Conservation (phyloP, 1,139 yeast species). For the Protomyces arabidopsidicola region DNA sequence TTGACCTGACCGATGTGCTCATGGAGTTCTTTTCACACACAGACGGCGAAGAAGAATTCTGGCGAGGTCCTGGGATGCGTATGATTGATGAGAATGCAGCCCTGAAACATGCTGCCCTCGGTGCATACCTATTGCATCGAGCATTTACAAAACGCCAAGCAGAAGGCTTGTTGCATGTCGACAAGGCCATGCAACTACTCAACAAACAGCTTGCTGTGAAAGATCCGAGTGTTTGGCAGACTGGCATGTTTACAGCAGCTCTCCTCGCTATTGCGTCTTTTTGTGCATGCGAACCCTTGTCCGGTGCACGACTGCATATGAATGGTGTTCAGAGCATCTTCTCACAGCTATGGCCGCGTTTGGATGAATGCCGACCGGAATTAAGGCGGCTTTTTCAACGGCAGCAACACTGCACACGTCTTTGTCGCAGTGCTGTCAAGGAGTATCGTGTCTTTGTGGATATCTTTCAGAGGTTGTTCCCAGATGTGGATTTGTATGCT, state of each 20-base stretch:
- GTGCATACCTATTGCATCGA: not conserved
- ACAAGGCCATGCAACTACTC: not conserved
- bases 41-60: not conserved
- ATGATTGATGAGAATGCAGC: not conserved
- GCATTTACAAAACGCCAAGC: not conserved
- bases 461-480: not conserved
- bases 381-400: not conserved
- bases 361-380: not conserved
- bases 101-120: not conserved
- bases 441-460: not conserved
- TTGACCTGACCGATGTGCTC: not conserved
- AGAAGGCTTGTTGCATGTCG: not conserved
- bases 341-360: not conserved
- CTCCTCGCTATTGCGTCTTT: not conserved
- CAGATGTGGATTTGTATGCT: not conserved
- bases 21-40: not conserved
- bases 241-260: not conserved
- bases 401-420: not conserved
- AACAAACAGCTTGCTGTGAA: not conserved
- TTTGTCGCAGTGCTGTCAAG: not conserved
- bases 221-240: not conserved
- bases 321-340: not conserved
- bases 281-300: not conserved
- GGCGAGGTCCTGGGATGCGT: not conserved
- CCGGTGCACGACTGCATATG: not conserved